Evolutionary conservation across 2,329 filamentous ascomycete genomes (phyloP).

Genomic region (Volutella citrinella): DNA sequence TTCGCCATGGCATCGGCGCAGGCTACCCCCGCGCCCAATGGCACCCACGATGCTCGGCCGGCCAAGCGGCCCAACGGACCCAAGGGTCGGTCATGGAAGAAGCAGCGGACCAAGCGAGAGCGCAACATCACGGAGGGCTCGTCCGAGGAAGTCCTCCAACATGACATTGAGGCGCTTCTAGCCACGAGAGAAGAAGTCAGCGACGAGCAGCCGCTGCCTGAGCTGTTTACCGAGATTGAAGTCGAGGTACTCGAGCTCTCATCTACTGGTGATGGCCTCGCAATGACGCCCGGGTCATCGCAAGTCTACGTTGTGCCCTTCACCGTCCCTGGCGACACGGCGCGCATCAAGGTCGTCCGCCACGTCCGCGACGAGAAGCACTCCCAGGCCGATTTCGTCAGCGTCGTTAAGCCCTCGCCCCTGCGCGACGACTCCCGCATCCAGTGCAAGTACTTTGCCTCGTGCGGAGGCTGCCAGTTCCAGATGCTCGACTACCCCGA

Average conservation of each 20-base stretch:
- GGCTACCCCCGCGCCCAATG: slow-evolving; percentile 11
- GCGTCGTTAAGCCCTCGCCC: slow-evolving; percentile 69
- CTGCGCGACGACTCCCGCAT: slow-evolving; percentile 75
- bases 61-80: slow-evolving; percentile 21
- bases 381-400: slow-evolving; percentile 78
- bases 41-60: slow-evolving; percentile 9
- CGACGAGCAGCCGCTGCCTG: slow-evolving; percentile 49
- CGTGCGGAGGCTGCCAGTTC: slow-evolving; percentile 91
- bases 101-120: slow-evolving; percentile 56
- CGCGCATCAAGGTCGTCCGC: slow-evolving; percentile 74
- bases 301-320: slow-evolving; percentile 87
- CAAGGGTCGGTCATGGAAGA: slow-evolving; percentile 28
- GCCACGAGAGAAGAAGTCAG: slow-evolving; percentile 35
- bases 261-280: slow-evolving; percentile 89
- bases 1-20: slow-evolving; percentile 22
- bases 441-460: slow-evolving; percentile 80
- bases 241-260: slow-evolving; percentile 80
- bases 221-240: slow-evolving; percentile 71
- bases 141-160: slow-evolving; percentile 62
- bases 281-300: slow-evolving; percentile 60
- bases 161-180: slow-evolving; percentile 59
- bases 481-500: slow-evolving; percentile 92
- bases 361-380: slow-evolving; percentile 66
- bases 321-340: slow-evolving; percentile 77
- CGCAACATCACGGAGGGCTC: slow-evolving; percentile 60